These are phyloP conservation scores for Capsella bursapastoris DNA, from an alignment of 345 rosid species.

Conservation along the genomic window DNA sequence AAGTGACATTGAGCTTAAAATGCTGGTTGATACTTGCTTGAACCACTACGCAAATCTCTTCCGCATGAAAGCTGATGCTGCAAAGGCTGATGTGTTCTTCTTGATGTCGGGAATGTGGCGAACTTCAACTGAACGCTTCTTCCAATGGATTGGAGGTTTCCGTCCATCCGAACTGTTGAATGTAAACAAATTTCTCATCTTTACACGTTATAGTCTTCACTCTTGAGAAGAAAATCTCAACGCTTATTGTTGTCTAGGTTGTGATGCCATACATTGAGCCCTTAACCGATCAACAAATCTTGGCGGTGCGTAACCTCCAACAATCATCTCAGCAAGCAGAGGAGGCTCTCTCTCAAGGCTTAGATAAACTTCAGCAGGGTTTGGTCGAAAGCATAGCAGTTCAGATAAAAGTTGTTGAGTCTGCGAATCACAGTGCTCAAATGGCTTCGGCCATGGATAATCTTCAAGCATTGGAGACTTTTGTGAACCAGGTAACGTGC, in stretches of 20 bases:
- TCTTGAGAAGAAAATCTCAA: slow-evolving; percentile 18
- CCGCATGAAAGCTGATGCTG: slow-evolving; percentile 84
- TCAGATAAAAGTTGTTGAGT: slow-evolving; percentile 43
- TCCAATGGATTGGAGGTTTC: slow-evolving; percentile 93
- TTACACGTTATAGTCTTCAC: slow-evolving; percentile 8
- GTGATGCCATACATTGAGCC: slow-evolving; percentile 76
- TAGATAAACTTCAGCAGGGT: slow-evolving; percentile 74
- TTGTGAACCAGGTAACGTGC: slow-evolving; percentile 75
- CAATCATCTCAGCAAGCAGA: slow-evolving; percentile 96
- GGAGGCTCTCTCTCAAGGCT: slow-evolving; percentile 82
- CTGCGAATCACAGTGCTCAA: slow-evolving; percentile 49
- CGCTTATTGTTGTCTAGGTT: slow-evolving; percentile 52
- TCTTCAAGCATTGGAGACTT: slow-evolving; percentile 75
- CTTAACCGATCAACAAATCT: slow-evolving; percentile 71
- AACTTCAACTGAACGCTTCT: slow-evolving; percentile 80
- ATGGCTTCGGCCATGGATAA: slow-evolving; percentile 66
- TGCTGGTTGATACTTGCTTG: slow-evolving; percentile 72
- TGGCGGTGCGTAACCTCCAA: slow-evolving; percentile 59
- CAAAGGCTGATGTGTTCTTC: slow-evolving; percentile 88
- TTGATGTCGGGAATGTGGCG: slow-evolving; percentile 87
- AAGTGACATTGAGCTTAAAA: slow-evolving; percentile 71
- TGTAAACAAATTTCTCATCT: slow-evolving; percentile 45
- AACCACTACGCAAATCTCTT: slow-evolving; percentile 78
- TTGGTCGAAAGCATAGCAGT: slow-evolving; percentile 59
- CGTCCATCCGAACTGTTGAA: slow-evolving; percentile 89